Percentiles rank a stretch among this genome's conserved stretches.
Conservation (phyloP, 2,329 filamentous ascomycete genomes). For the Gaeumannomyces tritici region DNA sequence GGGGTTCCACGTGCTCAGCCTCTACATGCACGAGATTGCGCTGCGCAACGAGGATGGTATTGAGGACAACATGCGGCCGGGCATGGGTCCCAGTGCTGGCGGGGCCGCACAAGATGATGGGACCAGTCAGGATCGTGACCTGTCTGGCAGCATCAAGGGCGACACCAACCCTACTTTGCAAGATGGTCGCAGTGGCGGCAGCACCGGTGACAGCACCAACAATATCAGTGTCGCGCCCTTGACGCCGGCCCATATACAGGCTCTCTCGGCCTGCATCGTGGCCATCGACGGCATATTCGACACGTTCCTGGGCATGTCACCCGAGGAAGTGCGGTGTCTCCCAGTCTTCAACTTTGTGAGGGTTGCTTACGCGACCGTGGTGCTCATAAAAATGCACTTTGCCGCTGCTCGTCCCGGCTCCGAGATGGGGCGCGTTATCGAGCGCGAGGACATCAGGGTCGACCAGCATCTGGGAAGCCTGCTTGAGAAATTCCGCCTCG, state of each 20-base stretch:
- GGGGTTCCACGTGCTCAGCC: slow-evolving; percentile 53
- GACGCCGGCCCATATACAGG: slow-evolving; percentile 53
- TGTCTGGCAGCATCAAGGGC: slow-evolving; percentile 16
- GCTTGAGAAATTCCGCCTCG: slow-evolving; percentile 55
- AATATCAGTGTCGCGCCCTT: slow-evolving; percentile 13
- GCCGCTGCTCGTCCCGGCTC: slow-evolving; percentile 53
- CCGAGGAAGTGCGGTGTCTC: slow-evolving; percentile 48
- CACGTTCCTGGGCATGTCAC: slow-evolving; percentile 52
- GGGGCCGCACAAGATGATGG: slow-evolving; percentile 34
- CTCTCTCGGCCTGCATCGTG: slow-evolving; percentile 55
- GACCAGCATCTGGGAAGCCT: slow-evolving; percentile 60
- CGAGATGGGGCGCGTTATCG: slow-evolving; percentile 61
- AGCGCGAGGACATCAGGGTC: slow-evolving; percentile 56
- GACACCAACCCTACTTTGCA: not conserved
- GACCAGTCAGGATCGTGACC: slow-evolving; percentile 17
- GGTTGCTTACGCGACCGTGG: slow-evolving; percentile 61
- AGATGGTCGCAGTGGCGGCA: not conserved
- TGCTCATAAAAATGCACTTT: slow-evolving; percentile 66
- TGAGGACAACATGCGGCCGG: not conserved
- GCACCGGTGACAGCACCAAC: too few relatives aligned
- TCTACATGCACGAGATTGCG: slow-evolving; percentile 70
- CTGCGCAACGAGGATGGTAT: slow-evolving; percentile 47
- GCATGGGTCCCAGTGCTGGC: not conserved
- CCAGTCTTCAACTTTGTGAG: slow-evolving; percentile 65
- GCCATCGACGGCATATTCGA: slow-evolving; percentile 60